A percentile compares a stretch with the other conserved stretches of the same genome.
Evolutionary conservation across 192 early-diverging fungal species (phyloP).

Genomic region (Coemansia sp.): DNA sequence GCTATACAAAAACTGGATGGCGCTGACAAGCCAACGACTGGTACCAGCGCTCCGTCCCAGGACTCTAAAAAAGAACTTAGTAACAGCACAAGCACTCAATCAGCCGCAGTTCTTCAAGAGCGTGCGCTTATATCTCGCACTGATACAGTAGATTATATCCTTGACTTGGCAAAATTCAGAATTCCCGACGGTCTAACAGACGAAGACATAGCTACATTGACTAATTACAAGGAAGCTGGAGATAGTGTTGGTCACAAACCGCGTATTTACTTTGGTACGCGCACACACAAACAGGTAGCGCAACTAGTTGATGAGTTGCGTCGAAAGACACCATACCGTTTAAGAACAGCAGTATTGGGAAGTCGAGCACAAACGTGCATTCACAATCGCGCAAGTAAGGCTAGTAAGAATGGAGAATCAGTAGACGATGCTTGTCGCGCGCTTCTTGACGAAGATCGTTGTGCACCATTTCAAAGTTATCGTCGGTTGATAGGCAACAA

Average conservation of each 20-base stretch:
- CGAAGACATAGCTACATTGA: slow-evolving; percentile 19
- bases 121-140: slow-evolving; percentile 7
- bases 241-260: background rate
- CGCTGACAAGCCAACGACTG: no score
- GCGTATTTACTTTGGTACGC: slow-evolving; percentile 58
- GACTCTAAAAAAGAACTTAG: background rate
- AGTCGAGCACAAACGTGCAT: slow-evolving; percentile 60
- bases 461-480: slow-evolving; percentile 6
- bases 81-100: background rate
- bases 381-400: slow-evolving; percentile 23
- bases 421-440: slow-evolving; percentile 39
- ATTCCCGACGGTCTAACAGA: slow-evolving; percentile 17
- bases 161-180: slow-evolving; percentile 1
- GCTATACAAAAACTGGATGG: background rate
- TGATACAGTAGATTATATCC: slow-evolving; percentile 8
- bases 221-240: slow-evolving; percentile 2
- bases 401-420: slow-evolving; percentile 5
- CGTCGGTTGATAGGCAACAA: slow-evolving; percentile 3
- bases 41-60: background rate
- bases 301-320: slow-evolving; percentile 60
- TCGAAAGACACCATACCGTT: slow-evolving; percentile 57
- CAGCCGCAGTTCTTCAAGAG: background rate
- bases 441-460: slow-evolving; percentile 37
- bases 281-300: slow-evolving; percentile 62
- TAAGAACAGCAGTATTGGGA: slow-evolving; percentile 55